phyloP scores from a whole-genome alignment of 176 grass and related monocot species.

The Ensete ventricosum region DNA sequence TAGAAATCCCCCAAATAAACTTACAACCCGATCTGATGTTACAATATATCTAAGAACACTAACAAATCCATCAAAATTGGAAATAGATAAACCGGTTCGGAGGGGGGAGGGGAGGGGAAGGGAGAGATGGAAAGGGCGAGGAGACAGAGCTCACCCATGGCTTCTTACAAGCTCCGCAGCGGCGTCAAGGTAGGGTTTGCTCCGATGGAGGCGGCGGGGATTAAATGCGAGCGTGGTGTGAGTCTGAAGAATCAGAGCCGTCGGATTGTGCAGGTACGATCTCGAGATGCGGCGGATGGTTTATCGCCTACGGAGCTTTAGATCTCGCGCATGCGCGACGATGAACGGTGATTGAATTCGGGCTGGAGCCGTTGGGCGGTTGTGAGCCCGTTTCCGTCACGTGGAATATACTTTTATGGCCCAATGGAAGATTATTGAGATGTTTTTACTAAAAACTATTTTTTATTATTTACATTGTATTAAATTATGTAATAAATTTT shows the following conservation, averaged over 20 bases:
- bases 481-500: too few species aligned
- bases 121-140: neutral
- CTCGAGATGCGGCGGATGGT: neutral
- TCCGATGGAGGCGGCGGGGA: neutral
- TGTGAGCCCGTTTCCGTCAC: too few species aligned
- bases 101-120: neutral
- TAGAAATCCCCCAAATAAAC: neutral
- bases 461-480: too few species aligned
- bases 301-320: neutral
- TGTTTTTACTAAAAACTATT: too few species aligned
- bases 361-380: neutral
- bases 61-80: neutral
- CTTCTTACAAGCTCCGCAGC: neutral
- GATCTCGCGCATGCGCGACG: neutral
- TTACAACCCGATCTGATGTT: neutral
- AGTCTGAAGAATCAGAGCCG: neutral
- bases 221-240: neutral
- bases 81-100: neutral
- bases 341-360: neutral
- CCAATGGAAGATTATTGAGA: too few species aligned
- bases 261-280: neutral
- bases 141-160: neutral
- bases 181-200: neutral
- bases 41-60: neutral
- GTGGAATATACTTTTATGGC: too few species aligned